Evolutionary conservation across 2,329 filamentous ascomycete genomes (phyloP).

Genomic region (Hymenoscyphus linearis): DNA sequence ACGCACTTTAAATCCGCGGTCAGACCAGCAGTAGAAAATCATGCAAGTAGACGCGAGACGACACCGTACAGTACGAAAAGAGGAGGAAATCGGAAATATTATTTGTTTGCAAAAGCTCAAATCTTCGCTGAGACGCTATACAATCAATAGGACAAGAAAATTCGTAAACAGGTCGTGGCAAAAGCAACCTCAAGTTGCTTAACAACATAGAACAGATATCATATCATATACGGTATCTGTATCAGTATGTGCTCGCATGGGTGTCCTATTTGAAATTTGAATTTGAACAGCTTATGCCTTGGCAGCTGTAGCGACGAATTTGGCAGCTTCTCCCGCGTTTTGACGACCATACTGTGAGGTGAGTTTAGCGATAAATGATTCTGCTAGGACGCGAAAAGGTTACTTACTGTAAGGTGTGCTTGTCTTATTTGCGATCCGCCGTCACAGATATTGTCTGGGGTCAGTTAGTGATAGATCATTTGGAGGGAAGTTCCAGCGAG

Average conservation of each 20-base stretch:
- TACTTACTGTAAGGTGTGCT: slow-evolving; percentile 18
- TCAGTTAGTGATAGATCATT: too few relatives aligned
- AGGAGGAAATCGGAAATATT: neutral
- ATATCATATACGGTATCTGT: too few relatives aligned
- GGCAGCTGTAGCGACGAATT: neutral
- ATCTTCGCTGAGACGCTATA: neutral
- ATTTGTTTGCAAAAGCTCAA: neutral
- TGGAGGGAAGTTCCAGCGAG: too few relatives aligned
- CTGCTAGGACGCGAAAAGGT: too few relatives aligned
- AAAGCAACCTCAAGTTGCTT: too few relatives aligned
- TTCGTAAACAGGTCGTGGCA: neutral
- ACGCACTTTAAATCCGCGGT: too few relatives aligned
- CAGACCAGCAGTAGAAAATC: too few relatives aligned
- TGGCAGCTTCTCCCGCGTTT: neutral
- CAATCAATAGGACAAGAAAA: too few relatives aligned
- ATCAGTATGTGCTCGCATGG: too few relatives aligned
- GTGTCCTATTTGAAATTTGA: too few relatives aligned
- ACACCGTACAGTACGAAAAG: neutral
- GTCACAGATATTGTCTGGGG: slow-evolving; percentile 23
- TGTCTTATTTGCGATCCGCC: slow-evolving; percentile 10
- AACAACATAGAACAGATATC: too few relatives aligned
- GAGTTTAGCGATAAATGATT: neutral
- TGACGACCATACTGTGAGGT: neutral
- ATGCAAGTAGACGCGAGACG: too few relatives aligned
- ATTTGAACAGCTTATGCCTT: neutral